Evolutionary conservation across 148 eudicot genomes (phyloP), one percentile per base, ranked within the genome.

Genomic region (Persicaria tinctoria): DNA sequence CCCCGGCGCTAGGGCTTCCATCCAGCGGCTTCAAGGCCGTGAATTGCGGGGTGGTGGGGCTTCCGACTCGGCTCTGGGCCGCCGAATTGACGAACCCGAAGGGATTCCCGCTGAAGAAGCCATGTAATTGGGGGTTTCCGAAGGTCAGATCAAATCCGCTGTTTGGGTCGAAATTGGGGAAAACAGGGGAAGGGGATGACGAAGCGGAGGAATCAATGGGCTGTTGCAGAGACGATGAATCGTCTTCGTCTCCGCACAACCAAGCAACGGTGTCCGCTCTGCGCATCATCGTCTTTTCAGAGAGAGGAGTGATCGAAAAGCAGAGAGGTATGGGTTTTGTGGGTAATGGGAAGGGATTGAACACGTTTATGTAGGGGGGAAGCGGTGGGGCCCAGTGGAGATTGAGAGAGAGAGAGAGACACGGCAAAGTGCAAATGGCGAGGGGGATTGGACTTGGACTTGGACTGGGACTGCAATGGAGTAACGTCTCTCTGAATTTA

Each of bases 21-120:
- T 83, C 83, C 18, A 84, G 83, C 5, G 87, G 86, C 75, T 80
- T 80, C 75, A 86, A 62, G 73, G 77, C 74, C 75, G 76, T 49
- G n/a, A 16, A 53, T 55, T 62, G 41, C 41, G 41, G 41, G 41
- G 41, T 32, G 41, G 41, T 6, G 50, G 75, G 77, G 46, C 89
- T 62, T 75, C 78, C 11, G 76, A 66, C 60, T 79, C 84, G 50
- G 54, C 54, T 47, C 18, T 46, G 55, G 16, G 51, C 70, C 5
- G 75, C 27, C 5, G 81, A 74, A 51, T 82, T 81, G 32, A 82
- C n/a, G 41, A 82, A 47, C 81, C 86, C n/a, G 75, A n/a, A 68
- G 5, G 16, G 68, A 27, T 75, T 44, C 53, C 32, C n/a, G 77
- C 81, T 23, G 4, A 10, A 1, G 6, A 10, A 16, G 57, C 57